Conservation (phyloP, 2,329 filamentous ascomycete species). For the Hysterium pulicare region DNA sequence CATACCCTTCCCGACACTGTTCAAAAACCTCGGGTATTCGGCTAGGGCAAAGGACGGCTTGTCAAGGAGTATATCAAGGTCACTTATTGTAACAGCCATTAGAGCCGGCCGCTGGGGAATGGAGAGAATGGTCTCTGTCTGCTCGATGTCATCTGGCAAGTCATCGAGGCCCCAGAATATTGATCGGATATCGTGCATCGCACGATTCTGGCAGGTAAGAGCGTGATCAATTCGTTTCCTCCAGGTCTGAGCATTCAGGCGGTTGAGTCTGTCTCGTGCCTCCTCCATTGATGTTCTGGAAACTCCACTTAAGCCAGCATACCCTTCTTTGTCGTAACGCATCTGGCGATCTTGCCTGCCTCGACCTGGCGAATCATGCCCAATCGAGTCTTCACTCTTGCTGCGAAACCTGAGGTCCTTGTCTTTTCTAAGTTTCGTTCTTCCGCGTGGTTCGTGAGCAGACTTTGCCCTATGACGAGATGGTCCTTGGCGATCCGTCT, state of each 20-base stretch:
- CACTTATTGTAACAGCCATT: slow-evolving; percentile 75
- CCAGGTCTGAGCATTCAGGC: slow-evolving; percentile 87
- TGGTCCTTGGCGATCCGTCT: slow-evolving; percentile 47
- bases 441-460: slow-evolving; percentile 43
- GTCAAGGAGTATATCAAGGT: slow-evolving; percentile 81
- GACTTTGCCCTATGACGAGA: slow-evolving; percentile 54
- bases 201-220: slow-evolving; percentile 64
- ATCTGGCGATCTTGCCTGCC: slow-evolving; percentile 46
- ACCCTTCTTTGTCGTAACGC: slow-evolving; percentile 77
- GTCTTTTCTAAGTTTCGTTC: slow-evolving; percentile 33
- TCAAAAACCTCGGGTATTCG: slow-evolving; percentile 78
- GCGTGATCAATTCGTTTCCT: slow-evolving; percentile 82
- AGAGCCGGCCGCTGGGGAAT: slow-evolving; percentile 82
- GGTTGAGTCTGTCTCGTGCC: slow-evolving; percentile 70
- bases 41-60: slow-evolving; percentile 87
- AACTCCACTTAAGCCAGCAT: slow-evolving; percentile 66
- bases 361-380: slow-evolving; percentile 22
- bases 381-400: slow-evolving; percentile 34
- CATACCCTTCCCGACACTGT: slow-evolving; percentile 94
- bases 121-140: slow-evolving; percentile 79
- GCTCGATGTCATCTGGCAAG: slow-evolving; percentile 74
- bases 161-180: slow-evolving; percentile 81
- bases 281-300: slow-evolving; percentile 72
- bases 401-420: slow-evolving; percentile 36
- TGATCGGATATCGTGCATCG: slow-evolving; percentile 74